Conservation (phyloP, 2,329 filamentous ascomycete genomes). For the Trichophaea hybrida region DNA sequence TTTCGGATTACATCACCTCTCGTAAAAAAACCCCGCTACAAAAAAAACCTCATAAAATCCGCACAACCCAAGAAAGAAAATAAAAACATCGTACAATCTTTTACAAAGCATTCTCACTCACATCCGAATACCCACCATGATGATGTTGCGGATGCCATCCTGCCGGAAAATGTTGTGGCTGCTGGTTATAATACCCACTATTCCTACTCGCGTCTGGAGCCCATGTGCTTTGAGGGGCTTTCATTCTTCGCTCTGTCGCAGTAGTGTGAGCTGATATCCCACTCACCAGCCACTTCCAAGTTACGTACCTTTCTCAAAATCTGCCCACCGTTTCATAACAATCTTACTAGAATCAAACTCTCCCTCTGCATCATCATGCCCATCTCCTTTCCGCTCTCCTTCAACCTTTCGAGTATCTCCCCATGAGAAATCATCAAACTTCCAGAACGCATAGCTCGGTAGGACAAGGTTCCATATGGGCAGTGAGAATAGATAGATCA, state of each 20-base stretch:
- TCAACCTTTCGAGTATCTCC: constrained; percentile 93
- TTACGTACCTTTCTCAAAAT: constrained; percentile 61
- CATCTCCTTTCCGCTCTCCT: constrained; percentile 62
- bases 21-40: too few species aligned
- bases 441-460: constrained; percentile 92
- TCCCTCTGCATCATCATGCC: constrained; percentile 72
- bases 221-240: constrained; percentile 17
- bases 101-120: background rate
- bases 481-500: constrained; percentile 83
- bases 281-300: background rate
- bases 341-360: constrained; percentile 99
- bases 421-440: constrained; percentile 99
- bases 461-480: constrained; percentile 97
- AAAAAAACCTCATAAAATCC: too few species aligned
- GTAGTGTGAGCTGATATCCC: background rate
- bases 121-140: background rate
- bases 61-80: too few species aligned
- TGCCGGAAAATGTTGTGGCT: background rate
- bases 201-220: constrained; percentile 4
- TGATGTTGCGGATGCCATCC: background rate
- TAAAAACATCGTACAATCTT: background rate
- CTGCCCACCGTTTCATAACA: constrained; percentile 96
- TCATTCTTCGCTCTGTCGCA: constrained; percentile 11
- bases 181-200: background rate
- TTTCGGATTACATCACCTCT: too few species aligned